A percentile compares a stretch with the other conserved stretches of the same genome.
These are phyloP conservation scores for Vigna angularis DNA, from an alignment of 306 rosid genomes.

Conservation along the genomic window DNA sequence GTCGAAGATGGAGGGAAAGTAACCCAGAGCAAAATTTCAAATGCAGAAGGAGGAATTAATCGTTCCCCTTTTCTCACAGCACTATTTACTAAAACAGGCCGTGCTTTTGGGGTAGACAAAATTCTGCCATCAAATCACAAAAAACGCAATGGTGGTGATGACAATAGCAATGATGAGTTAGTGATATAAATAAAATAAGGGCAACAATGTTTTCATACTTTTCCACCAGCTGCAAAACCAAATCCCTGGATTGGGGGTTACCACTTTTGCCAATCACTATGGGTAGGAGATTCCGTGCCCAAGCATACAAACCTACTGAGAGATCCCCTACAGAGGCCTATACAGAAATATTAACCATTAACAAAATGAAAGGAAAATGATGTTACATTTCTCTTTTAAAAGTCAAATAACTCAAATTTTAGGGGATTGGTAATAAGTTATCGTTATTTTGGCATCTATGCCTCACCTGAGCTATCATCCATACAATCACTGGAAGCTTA, in stretches of 20 bases:
- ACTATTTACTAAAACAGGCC: conserved; percentile 75
- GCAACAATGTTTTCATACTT: conserved; percentile 55
- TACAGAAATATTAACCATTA: conserved; percentile 35
- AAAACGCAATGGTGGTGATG: conserved; percentile 15
- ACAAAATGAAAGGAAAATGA: conserved; percentile 22
- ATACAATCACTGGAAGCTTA: conserved; percentile 78
- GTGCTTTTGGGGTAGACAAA: conserved; percentile 86
- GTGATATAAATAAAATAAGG: background rate
- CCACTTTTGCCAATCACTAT: conserved; percentile 69
- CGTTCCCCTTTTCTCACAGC: conserved; percentile 94
- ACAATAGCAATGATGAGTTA: conserved; percentile 3
- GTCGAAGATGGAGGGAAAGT: conserved; percentile 80
- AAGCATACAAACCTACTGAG: conserved; percentile 83
- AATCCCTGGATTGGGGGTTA: conserved; percentile 90
- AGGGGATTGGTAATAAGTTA: background rate
- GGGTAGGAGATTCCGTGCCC: conserved; percentile 85
- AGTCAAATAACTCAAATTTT: conserved; percentile 3
- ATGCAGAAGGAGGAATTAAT: conserved; percentile 78
- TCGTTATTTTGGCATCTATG: conserved; percentile 28
- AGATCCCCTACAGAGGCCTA: conserved; percentile 84
- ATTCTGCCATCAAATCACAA: conserved; percentile 61
- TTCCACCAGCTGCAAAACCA: conserved; percentile 86
- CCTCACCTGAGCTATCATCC: conserved; percentile 89
- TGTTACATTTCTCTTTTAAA: background rate
- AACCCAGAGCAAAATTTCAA: conserved; percentile 73